Evolutionary conservation across 202 grass and related monocot genomes (phyloP), one percentile per base, ranked within the genome.

Genomic region (Zizania palustris): DNA sequence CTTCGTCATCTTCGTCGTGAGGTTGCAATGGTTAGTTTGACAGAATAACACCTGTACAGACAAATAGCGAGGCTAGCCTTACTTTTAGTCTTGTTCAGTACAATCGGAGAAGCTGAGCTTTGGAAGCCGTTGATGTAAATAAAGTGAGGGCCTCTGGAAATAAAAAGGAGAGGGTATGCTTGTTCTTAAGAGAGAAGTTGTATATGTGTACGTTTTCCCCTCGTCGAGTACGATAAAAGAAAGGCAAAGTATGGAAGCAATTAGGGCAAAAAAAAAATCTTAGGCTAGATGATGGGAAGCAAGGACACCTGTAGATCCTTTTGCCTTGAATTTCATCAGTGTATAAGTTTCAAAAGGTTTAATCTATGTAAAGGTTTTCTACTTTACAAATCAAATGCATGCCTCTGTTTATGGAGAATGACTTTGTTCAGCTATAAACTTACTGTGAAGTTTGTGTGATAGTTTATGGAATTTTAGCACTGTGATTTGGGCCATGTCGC

Each of bases 11-110:
- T 8, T 88, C 18, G 37, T 88, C 18, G 37, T 36, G 83, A 92
- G 80, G 91, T 68, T 66, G 66, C 73, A 20, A 62, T 60, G 18
- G 39, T 62, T 86, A 81, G 83, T 66, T 72, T 75, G 74, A 80
- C 79, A 83, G 63, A 76, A 89, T 86, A 83, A 77, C 67, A 79
- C 73, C 64, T 99, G 96, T 95, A 99, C 91, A 99, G 96, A 99
- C 88, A 90, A 85, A 92, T 88, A 92, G 80, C 63, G 87, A 87
- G 96, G 85, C 81, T 90, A 90, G 84, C 87, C 70, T 83, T 83
- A 77, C 78, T 42, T 77, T 48, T 88, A 84, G 83, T 77, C 73
- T 36, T 85, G 80, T 88, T 68, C 71, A 82, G 69, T 83, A 74
- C 85, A 89, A 86, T 74, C 76, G 67, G 61, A 79, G 82, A 81